A percentile compares a stretch with the other conserved stretches of the same genome.
Conservation (phyloP, 805 yeast genomes). For the Barnettozyma botsteinii region DNA sequence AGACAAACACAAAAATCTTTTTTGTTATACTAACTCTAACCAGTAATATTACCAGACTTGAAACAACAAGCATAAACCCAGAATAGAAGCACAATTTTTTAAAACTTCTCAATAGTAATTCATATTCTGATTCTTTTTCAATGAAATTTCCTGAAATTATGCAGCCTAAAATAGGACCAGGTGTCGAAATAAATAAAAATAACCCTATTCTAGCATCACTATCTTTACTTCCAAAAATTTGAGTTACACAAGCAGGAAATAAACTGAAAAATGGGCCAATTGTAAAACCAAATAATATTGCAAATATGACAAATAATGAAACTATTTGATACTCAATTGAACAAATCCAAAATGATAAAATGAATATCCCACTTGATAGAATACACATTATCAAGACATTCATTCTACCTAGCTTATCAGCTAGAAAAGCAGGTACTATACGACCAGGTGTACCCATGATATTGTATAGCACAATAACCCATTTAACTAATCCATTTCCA, state of each 20-base stretch:
- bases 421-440: slow-evolving; percentile 18
- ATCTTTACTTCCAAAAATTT: slow-evolving; percentile 18
- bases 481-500: slow-evolving; percentile 9
- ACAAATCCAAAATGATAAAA: slow-evolving; percentile 18
- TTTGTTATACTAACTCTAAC: slow-evolving; percentile 14
- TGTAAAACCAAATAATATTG: slow-evolving; percentile 17
- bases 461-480: slow-evolving; percentile 18
- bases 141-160: slow-evolving; percentile 23
- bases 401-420: slow-evolving; percentile 20
- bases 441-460: slow-evolving; percentile 23
- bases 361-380: slow-evolving; percentile 6
- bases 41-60: slow-evolving; percentile 6
- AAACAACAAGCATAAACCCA: slow-evolving; percentile 15
- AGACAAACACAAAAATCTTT: slow-evolving; percentile 16
- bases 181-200: slow-evolving; percentile 15
- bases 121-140: slow-evolving; percentile 4
- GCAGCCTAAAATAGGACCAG: slow-evolving; percentile 22
- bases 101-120: slow-evolving; percentile 11
- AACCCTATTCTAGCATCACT: slow-evolving; percentile 18
- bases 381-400: slow-evolving; percentile 16
- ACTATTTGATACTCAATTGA: slow-evolving; percentile 13
- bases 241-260: slow-evolving; percentile 21
- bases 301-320: slow-evolving; percentile 13
- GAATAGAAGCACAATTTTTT: slow-evolving; percentile 16
- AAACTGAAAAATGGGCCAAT: slow-evolving; percentile 20